These are phyloP conservation scores for Monosporascus sp. DNA, from an alignment of 2,329 filamentous ascomycete species.

Conservation along the genomic window DNA sequence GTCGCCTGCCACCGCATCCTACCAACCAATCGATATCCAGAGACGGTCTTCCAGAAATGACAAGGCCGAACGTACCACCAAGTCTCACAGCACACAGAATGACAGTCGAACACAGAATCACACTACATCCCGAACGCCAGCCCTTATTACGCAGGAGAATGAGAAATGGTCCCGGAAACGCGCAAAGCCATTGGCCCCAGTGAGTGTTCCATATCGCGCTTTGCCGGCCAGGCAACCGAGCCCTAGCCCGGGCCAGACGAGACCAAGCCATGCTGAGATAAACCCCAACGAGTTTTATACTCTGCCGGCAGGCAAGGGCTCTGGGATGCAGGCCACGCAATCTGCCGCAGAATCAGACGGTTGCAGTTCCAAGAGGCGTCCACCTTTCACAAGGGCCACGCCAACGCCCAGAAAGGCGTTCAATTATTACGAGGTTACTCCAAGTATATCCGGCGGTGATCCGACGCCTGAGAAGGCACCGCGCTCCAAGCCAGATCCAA, in stretches of 20 bases:
- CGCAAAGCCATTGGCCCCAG: not conserved
- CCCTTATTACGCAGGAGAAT: not conserved
- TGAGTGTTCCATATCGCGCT: not conserved
- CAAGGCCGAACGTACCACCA: not conserved
- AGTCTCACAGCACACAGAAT: not conserved
- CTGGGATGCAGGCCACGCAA: not conserved
- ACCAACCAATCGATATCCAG: not conserved
- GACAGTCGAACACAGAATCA: not conserved
- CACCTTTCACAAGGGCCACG: not conserved
- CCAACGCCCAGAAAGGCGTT: not conserved
- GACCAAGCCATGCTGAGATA: not conserved
- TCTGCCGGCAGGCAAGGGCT: not conserved
- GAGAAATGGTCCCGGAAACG: not conserved
- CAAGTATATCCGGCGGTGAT: not conserved
- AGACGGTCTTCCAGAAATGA: not conserved
- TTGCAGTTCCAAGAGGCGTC: not conserved
- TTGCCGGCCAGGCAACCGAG: not conserved
- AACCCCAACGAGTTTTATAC: not conserved
- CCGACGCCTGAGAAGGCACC: not conserved
- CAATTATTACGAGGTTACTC: not conserved
- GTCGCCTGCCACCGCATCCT: not conserved
- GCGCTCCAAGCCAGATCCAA: not conserved
- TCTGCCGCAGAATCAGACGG: not conserved
- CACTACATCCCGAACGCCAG: not conserved
- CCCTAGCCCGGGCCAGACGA: not conserved